A percentile compares a stretch with the other conserved stretches of the same genome.
phyloP scores from a whole-genome alignment of 2,329 filamentous ascomycete genomes.

The Trichoderma afroharzianum region DNA sequence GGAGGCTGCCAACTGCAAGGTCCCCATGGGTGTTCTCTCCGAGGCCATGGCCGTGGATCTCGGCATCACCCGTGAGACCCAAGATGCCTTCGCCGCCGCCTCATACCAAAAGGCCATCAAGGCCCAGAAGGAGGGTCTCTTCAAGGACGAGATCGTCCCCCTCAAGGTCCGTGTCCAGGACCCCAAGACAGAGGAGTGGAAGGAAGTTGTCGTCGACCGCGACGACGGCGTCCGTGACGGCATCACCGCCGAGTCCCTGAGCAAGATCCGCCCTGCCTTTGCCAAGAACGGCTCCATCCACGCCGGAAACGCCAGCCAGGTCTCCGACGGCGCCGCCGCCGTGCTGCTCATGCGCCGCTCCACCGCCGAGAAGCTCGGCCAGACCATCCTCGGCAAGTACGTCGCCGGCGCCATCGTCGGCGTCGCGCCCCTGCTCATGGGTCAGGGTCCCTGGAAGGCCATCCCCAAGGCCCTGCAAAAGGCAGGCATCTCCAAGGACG shows the following conservation, averaged over 20 bases:
- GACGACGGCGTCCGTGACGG: conserved; percentile 86
- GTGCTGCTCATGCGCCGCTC: conserved; percentile 94
- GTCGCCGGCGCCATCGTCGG: conserved; percentile 82
- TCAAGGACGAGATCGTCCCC: conserved; percentile 86
- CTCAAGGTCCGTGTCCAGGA: conserved; percentile 84
- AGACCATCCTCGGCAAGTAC: conserved; percentile 89
- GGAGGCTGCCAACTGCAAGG: conserved; percentile 92
- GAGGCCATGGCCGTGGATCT: conserved; percentile 93
- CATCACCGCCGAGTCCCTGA: conserved; percentile 83
- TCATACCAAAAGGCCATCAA: conserved; percentile 87
- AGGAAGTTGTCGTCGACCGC: conserved; percentile 74
- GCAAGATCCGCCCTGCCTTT: conserved; percentile 87
- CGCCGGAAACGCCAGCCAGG: conserved; percentile 92
- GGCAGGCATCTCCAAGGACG: conserved; percentile 79
- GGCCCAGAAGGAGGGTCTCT: conserved; percentile 85
- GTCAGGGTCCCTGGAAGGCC: conserved; percentile 89
- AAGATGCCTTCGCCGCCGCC: conserved; percentile 90
- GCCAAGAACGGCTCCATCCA: conserved; percentile 90
- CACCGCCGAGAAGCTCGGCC: conserved; percentile 82
- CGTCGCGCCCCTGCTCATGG: conserved; percentile 92
- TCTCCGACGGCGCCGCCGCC: conserved; percentile 92
- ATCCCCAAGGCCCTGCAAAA: conserved; percentile 90
- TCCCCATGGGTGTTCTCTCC: conserved; percentile 90
- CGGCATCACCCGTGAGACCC: conserved; percentile 64
- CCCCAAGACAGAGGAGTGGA: conserved; percentile 83